These are phyloP conservation scores for Fusarium palustre DNA, from an alignment of 2,329 filamentous ascomycete species.

Conservation along the genomic window DNA sequence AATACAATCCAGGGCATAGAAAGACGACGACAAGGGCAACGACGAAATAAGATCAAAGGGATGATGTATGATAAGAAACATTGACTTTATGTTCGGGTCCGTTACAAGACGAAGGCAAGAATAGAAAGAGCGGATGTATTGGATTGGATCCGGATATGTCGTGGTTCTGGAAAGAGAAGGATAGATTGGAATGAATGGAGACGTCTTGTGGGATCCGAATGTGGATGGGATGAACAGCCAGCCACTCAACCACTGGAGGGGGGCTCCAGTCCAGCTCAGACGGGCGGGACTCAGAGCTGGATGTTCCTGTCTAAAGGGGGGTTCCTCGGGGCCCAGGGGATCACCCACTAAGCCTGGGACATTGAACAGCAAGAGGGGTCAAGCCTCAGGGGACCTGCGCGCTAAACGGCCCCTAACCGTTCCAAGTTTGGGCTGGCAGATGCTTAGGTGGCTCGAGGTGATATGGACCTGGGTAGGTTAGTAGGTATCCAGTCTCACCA, in stretches of 20 bases:
- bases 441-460: conserved; percentile 11
- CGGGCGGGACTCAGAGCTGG: conserved; percentile 9
- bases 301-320: conserved; percentile 18
- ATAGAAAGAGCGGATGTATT: conserved; percentile 34
- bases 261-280: conserved; percentile 16
- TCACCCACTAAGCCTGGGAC: conserved; percentile 38
- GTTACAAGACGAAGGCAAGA: conserved; percentile 21
- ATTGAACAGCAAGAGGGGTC: conserved; percentile 30
- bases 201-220: conserved; percentile 40
- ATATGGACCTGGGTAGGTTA: too few relatives aligned
- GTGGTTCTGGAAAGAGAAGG: conserved; percentile 37
- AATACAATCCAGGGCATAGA: conserved; percentile 16
- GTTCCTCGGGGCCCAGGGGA: conserved; percentile 22
- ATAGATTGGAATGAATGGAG: conserved; percentile 43
- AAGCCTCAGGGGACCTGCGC: conserved; percentile 36
- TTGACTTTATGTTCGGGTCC: conserved; percentile 8
- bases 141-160: conserved; percentile 39
- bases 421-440: conserved; percentile 33
- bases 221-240: conserved; percentile 44
- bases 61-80: conserved; percentile 17
- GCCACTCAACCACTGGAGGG: conserved; percentile 28
- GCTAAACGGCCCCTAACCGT: conserved; percentile 42
- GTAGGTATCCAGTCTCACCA: conserved; percentile 22
- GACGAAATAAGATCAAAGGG: conserved; percentile 16
- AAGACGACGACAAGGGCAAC: not conserved